Evolutionary conservation across 495 filamentous ascomycete genomes (phyloP), one percentile per base, ranked within the genome.

Genomic region (Aspergillus indologenus): DNA sequence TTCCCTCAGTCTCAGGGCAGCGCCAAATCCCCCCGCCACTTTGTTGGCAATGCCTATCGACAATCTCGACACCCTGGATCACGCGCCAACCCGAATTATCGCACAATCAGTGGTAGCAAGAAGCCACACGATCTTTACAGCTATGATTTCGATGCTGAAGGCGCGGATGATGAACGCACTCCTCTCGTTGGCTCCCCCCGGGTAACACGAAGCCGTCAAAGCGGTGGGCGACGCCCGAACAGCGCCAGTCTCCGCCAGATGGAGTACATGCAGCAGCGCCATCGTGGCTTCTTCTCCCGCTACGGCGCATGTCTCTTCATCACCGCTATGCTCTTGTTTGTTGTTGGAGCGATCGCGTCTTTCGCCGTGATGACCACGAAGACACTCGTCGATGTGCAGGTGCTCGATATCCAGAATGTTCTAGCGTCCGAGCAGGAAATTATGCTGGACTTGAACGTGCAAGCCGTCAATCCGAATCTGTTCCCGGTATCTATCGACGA

Each of bases 301-400:
- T 90, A 91, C 68, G 90, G 90, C 23, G 89, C 90, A 44, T 96
- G 91, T 64, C 75, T 90, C 11, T 81, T 94, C 12, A 77, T 95
- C 24, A 81, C 85, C 17, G 74, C 92, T 23, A 82, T 96, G 70
- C 68, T 97, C 20, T 62, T 91, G 17, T 73, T 95, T 7, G 80
- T 96, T 26, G 79, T 96, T 34, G 84, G 90, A 17, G 91, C 89
- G 21, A 87, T 88, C 5, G 85, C 91, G 19, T 90, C 88, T 15
- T 96, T 98, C 72, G 80, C 97, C 66, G 85, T 95, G 61, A 87
- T 91, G 19, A 92, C 91, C 43, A 95, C 91, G n/a, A 91, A 95
- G 61, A 87, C 92, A 8, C 80, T 98, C 12, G 74, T 85, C 44
- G 85, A 90, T 46, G 87, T 98, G 54, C 76, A 85, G 46, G 79